Conservation (phyloP, 805 yeast species). For the Millerozyma miso region DNA sequence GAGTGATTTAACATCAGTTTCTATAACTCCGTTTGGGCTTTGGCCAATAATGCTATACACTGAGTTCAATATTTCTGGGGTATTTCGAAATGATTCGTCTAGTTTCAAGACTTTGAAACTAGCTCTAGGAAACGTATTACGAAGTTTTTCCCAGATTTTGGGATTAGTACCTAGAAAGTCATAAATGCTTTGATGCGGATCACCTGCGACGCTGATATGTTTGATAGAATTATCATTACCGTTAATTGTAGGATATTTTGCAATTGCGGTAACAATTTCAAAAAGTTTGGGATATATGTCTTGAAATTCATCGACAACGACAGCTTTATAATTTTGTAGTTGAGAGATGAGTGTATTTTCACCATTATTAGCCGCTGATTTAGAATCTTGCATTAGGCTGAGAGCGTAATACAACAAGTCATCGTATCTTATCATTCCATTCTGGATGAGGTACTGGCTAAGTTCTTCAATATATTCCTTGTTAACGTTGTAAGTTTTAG, state of each 20-base stretch:
- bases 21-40: constrained; percentile 4
- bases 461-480: constrained; percentile 23
- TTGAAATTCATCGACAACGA: constrained; percentile 71
- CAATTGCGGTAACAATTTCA: constrained; percentile 35
- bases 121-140: constrained; percentile 16
- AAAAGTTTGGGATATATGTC: constrained; percentile 56
- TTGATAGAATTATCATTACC: constrained; percentile 17
- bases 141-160: constrained; percentile 23
- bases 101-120: constrained; percentile 30
- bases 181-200: constrained; percentile 66
- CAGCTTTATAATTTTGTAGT: constrained; percentile 24
- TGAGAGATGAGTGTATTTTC: constrained; percentile 14
- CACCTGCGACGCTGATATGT: constrained; percentile 68
- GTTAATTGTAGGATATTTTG: constrained; percentile 30
- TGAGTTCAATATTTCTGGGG: constrained; percentile 51
- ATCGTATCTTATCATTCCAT: constrained; percentile 32
- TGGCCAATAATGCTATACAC: constrained; percentile 27
- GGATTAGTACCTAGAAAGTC: constrained; percentile 57
- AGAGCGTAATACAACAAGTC: constrained; percentile 33
- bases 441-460: constrained; percentile 24
- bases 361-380: constrained; percentile 16
- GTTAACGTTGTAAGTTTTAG: constrained; percentile 19
- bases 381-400: constrained; percentile 22
- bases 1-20: constrained; percentile 1
- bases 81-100: constrained; percentile 54